phyloP scores from a whole-genome alignment of 2,329 filamentous ascomycete genomes.

The Colletotrichum acutatum region DNA sequence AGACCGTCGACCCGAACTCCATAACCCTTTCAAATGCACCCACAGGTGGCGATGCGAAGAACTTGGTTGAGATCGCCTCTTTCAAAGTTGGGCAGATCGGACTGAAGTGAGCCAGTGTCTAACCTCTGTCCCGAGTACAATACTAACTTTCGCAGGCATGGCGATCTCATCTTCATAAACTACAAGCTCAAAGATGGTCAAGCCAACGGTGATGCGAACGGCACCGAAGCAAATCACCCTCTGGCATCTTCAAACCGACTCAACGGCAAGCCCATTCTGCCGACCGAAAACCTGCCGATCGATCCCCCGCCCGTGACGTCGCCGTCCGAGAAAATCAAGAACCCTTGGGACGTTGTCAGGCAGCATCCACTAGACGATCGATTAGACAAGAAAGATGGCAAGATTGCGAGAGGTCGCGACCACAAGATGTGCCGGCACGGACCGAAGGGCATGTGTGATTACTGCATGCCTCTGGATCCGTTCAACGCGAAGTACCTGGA shows the following conservation, averaged over 20 bases:
- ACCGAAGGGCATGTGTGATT: slow-evolving; percentile 98
- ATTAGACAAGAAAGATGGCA: slow-evolving; percentile 89
- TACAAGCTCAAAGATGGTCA: slow-evolving; percentile 73
- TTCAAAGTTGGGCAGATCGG: slow-evolving; percentile 69
- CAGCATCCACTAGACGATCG: slow-evolving; percentile 89
- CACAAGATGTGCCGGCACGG: slow-evolving; percentile 97
- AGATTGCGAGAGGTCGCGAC: slow-evolving; percentile 81
- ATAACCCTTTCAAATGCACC: slow-evolving; percentile 73
- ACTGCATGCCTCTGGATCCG: slow-evolving; percentile 96
- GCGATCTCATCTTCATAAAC: slow-evolving; percentile 88
- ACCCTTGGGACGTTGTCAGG: slow-evolving; percentile 91
- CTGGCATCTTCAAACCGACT: slow-evolving; percentile 71
- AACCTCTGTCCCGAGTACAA: neutral
- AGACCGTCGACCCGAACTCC: slow-evolving; percentile 69
- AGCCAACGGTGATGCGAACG: slow-evolving; percentile 48
- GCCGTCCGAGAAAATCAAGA: slow-evolving; percentile 75
- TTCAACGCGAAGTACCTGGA: slow-evolving; percentile 89
- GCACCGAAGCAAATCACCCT: slow-evolving; percentile 43
- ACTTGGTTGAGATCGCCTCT: slow-evolving; percentile 66
- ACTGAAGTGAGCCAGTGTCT: slow-evolving; percentile 58
- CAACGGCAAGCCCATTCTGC: slow-evolving; percentile 80
- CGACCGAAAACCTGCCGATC: slow-evolving; percentile 74
- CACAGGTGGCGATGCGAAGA: slow-evolving; percentile 67
- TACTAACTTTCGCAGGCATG: slow-evolving; percentile 70
- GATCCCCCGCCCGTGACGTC: slow-evolving; percentile 65